Percentiles rank a stretch among this genome's conserved stretches.
These are phyloP conservation scores for Pecoramyces ruminantium DNA, from an alignment of 192 early-diverging fungal species.

Conservation along the genomic window DNA sequence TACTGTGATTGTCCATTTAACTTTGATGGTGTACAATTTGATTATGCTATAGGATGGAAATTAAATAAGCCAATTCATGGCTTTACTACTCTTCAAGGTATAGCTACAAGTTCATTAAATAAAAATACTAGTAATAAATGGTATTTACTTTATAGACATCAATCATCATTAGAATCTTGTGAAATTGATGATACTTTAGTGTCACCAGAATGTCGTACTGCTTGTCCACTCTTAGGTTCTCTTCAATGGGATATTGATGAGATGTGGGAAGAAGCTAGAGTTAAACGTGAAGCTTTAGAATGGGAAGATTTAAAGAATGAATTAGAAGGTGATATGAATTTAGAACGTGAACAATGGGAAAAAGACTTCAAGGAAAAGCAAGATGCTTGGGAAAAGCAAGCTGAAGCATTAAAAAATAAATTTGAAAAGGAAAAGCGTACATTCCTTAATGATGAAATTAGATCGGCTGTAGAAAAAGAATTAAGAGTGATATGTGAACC, in stretches of 20 bases:
- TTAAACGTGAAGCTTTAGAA: neutral
- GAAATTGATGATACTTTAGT: neutral
- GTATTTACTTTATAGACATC: neutral
- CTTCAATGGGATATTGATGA: neutral
- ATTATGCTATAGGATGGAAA: neutral
- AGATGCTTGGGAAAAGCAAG: neutral
- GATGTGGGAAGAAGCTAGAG: neutral
- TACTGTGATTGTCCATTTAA: neutral
- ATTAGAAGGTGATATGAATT: neutral
- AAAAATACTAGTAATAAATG: neutral
- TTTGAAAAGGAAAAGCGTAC: neutral
- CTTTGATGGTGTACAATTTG: neutral
- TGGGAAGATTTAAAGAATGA: neutral
- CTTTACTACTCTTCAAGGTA: neutral
- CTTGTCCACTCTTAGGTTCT: neutral
- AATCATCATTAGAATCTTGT: neutral
- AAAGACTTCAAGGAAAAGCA: neutral
- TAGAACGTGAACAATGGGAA: neutral
- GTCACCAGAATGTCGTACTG: neutral
- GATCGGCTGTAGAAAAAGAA: neutral
- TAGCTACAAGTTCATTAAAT: neutral
- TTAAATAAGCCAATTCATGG: neutral
- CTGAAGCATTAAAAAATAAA: neutral
- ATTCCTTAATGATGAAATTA: neutral
- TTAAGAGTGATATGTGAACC: neutral